phyloP scores from a whole-genome alignment of 257 asterid genomes.

The Eucommia ulmoides region DNA sequence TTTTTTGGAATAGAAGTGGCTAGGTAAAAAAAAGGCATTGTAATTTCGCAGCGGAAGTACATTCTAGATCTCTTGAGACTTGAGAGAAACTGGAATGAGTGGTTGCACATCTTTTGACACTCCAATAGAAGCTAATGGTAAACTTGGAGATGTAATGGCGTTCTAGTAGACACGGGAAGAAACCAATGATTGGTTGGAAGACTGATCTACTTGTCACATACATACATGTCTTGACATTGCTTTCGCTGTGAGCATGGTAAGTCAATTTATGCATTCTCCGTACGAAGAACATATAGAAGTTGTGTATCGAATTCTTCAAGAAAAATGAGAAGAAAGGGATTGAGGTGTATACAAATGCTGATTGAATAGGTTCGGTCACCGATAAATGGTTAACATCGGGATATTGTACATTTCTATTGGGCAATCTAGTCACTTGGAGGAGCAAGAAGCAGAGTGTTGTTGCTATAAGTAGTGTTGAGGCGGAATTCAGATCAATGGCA shows the following conservation, averaged over 20 bases:
- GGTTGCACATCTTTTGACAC: not conserved
- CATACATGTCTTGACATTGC: not conserved
- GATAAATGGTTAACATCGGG: not conserved
- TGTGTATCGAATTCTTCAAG: not conserved
- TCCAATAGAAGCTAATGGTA: not conserved
- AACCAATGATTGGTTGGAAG: not conserved
- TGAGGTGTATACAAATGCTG: not conserved
- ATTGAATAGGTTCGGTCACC: not conserved
- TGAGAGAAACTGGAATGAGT: not conserved
- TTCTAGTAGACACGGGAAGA: not conserved
- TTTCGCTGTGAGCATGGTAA: not conserved
- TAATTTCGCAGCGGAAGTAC: not conserved
- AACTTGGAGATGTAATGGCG: not conserved
- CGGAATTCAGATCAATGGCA: not conserved
- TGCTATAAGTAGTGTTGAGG: not conserved
- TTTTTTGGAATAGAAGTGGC: not conserved
- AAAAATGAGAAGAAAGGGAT: not conserved
- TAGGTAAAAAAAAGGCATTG: not conserved
- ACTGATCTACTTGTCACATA: not conserved
- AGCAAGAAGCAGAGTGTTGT: not conserved
- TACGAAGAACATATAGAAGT: not conserved
- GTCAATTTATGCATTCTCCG: not conserved
- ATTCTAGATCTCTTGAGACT: not conserved
- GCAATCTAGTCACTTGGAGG: not conserved
- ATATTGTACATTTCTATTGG: not conserved